Conservation (phyloP, 1,284 basidiomycete genomes). For the Puccinia sorghi region DNA sequence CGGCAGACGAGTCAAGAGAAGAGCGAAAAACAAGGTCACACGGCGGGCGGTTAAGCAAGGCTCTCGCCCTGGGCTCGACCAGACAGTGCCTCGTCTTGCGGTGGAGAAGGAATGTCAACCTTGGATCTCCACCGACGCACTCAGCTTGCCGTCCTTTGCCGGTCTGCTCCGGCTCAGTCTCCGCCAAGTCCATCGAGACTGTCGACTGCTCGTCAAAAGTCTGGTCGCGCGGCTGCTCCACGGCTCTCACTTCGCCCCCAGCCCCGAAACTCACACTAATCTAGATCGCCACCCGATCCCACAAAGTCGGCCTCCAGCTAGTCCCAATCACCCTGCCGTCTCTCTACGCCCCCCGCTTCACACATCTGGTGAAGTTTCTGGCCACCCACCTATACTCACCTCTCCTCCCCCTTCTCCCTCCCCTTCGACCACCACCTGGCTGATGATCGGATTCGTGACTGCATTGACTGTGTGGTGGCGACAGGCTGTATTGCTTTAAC, state of each 20-base stretch:
- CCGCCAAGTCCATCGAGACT: not conserved
- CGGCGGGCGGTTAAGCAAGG: not conserved
- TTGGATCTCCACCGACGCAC: not conserved
- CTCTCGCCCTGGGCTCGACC: too few relatives aligned
- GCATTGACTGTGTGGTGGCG: slow-evolving; percentile 17
- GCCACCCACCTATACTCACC: not conserved
- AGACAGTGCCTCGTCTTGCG: not conserved
- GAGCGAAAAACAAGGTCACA: not conserved
- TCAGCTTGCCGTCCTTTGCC: not conserved
- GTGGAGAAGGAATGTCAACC: not conserved
- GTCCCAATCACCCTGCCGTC: not conserved
- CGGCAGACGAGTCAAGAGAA: not conserved
- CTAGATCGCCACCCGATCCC: too few relatives aligned
- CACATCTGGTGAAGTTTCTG: not conserved
- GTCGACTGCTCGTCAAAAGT: not conserved
- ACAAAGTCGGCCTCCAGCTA: not conserved
- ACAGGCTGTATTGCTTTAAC: not conserved
- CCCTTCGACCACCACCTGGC: slow-evolving; percentile 7
- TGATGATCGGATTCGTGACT: slow-evolving; percentile 20
- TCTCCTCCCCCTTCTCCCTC: not conserved
- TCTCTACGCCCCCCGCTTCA: not conserved
- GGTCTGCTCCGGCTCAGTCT: slow-evolving; percentile 1
- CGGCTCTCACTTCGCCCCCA: not conserved
- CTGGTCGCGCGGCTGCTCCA: not conserved
- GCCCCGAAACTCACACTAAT: too few relatives aligned